Base-by-base conservation (phyloP, 192 early-diverging fungal genomes). In the Podila clonocystis region DNA sequence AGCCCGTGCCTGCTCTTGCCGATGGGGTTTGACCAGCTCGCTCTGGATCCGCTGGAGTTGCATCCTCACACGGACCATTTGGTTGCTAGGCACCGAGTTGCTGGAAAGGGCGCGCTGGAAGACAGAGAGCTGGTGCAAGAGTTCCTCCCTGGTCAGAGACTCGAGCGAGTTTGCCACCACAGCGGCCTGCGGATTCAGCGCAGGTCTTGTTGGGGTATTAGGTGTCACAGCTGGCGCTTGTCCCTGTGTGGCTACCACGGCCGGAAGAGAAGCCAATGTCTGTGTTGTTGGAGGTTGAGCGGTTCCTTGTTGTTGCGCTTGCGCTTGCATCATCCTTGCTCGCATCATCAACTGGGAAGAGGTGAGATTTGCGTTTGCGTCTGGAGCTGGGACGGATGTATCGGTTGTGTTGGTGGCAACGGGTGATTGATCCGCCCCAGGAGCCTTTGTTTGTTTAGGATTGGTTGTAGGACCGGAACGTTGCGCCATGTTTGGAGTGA, bases 1-100 rank as follows among this genome's bases (percentile, higher is more conserved):
- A 45, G 15, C 11, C 41, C 41, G 57, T 33, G 45, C 17, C 57
- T 70, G 60, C 29, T 70, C 65, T 49, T 76, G 74, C 26, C 69
- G 57, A 30, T 71, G 58, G 13, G 75, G 68, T 28, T 67, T 78
- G 4, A 69, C 22, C 49, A 78, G 41, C 30, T 70, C 75, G 11
- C 24, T 38, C 28, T 71, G 75, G 6, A 78, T 65, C 57, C 66
- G 65, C 29, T 78, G 75, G 6, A 78, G 28, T 15, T 78, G 75
- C 62, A 71, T 65, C 28, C 67, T 71, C n/a, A 58, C 62, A 5
- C 49, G 1, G 1, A 34, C 45, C 26, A 57, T 20, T 36, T 78
- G 62, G 30, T 62, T 70, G 20, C 58, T 2, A 11, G 38, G 64
- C 1, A 71, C 12, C 6, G 58, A 17, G 15, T 65, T 67, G 12